Base-by-base conservation (phyloP, 192 early-diverging fungal species). In the Gaertneriomyces semiglobifer region DNA sequence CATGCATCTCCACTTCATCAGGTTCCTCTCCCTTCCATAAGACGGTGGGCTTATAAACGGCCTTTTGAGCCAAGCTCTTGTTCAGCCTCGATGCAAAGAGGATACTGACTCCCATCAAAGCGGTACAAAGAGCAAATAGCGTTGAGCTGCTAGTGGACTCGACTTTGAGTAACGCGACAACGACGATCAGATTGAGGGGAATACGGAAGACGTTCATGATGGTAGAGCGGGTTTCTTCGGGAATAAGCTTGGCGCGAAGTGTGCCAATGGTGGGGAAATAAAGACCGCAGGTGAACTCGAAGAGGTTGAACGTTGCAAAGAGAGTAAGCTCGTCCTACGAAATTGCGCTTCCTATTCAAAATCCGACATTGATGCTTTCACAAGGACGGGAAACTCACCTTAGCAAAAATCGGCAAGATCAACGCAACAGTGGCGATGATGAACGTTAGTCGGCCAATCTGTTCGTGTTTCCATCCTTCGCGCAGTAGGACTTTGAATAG, bases 141-240 rank as follows among this genome's bases (percentile, higher is more conserved):
- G 62, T 52, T 8, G 59, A 44, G 19, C 18, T 8, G 40, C 41
- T 50, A 5, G 71, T n/a, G 1, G 20, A 42, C 40, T 71, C 56
- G 19, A 76, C 70, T 12, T 71, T 69, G 20, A 70, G 57, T 20
- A 83, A 63, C 4, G 70, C 55, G 12, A 59, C 44, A 0, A 83
- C 81, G 0, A 83, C 81, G 41, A 81, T 79, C 12, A 79, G 63
- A 63, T 83, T 83, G 33, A 83, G 63, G 51, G 81, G 81, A 4
- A 83, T 56, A 19, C 79, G 64, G 67, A 83, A 83, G n/a, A 77
- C 54, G 60, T 77, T 82, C 77, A 79, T 77, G 19, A 79, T 67
- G 25, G 81, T 77, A 6, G 77, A 63, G 40, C 81, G 63, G 9
- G 67, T 74, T 5, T 58, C 72, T 62, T 83, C 81, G 18, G 79